phyloP scores from a whole-genome alignment of 331 rosid genomes.

The Malus hybrid region DNA sequence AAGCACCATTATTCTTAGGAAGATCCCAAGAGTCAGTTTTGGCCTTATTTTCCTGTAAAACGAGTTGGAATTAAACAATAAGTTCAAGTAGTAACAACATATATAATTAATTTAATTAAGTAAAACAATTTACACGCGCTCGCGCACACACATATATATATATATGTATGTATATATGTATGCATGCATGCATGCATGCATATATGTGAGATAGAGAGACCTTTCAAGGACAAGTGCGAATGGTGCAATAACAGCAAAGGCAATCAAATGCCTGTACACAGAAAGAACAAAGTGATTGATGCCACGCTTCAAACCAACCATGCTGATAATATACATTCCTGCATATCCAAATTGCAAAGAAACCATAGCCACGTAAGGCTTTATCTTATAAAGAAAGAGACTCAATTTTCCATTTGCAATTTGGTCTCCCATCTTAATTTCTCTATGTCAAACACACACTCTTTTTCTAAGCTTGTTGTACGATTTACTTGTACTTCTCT shows the following conservation, averaged over 20 bases:
- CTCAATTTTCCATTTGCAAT: background rate
- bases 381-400: constrained; percentile 2
- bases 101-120: background rate
- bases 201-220: background rate
- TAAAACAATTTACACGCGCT: too few relatives aligned
- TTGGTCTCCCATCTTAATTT: constrained; percentile 13
- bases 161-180: background rate
- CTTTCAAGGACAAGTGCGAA: constrained; percentile 31
- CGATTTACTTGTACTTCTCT: background rate
- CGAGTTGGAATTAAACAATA: background rate
- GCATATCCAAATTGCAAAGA: constrained; percentile 37
- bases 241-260: constrained; percentile 29
- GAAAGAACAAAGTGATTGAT: constrained; percentile 33
- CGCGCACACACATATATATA: background rate
- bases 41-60: constrained; percentile 72
- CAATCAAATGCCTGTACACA: constrained; percentile 30
- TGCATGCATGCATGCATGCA: background rate
- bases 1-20: constrained; percentile 62
- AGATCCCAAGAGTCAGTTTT: constrained; percentile 65
- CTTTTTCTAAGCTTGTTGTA: background rate
- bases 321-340: constrained; percentile 32
- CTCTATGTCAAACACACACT: background rate
- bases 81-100: background rate
- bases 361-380: constrained; percentile 35
- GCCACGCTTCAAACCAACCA: constrained; percentile 29